Base-by-base conservation (phyloP, 441 rosid species). In the Populus hybrid region DNA sequence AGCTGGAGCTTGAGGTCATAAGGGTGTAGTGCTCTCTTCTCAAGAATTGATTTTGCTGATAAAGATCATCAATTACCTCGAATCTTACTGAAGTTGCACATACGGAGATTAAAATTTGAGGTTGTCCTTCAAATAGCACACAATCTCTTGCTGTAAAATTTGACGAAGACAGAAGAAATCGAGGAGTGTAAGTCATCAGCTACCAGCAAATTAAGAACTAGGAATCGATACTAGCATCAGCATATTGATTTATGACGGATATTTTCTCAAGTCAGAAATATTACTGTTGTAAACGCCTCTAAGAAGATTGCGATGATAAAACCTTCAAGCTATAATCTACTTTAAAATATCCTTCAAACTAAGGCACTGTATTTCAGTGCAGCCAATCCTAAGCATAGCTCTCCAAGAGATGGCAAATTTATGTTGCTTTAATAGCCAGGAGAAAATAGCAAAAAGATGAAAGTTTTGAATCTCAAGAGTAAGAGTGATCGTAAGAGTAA, bases 61-160 rank as follows among this genome's bases (percentile, higher is more conserved):
- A 14, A 6, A 11, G 20, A 14, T 64, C 42, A 6, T n/a, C 12
- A 30, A 4, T 24, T 34, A 40, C 16, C 72, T 64, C 46, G 20
- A 71, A 34, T 54, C 6, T 16, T 18, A 35, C 38, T 8, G 30
- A 21, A 61, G 16, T 24, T 46, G 20, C 20, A 8, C 26, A 59
- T 26, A 14, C 12, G 9, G 50, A 28, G 30, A 70, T 88, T 87
- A 90, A 80, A 94, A 94, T 72, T 88, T 93, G 32, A 86, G 5
- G 35, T 88, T 89, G 67, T 88, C 91, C 88, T 93, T 93, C 91
- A 93, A 72, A 85, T 87, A 89, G 61, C 85, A 74, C 21, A 93
- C 95, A 8, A 90, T 81, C 83, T 88, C 92, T 93, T 94, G 97
- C 98, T 94, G 98, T 94, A 86, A 46, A 71, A 71, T 64, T 66